phyloP scores from a whole-genome alignment of 1,284 basidiomycete genomes.

The Tetrapyrgos nigripes region DNA sequence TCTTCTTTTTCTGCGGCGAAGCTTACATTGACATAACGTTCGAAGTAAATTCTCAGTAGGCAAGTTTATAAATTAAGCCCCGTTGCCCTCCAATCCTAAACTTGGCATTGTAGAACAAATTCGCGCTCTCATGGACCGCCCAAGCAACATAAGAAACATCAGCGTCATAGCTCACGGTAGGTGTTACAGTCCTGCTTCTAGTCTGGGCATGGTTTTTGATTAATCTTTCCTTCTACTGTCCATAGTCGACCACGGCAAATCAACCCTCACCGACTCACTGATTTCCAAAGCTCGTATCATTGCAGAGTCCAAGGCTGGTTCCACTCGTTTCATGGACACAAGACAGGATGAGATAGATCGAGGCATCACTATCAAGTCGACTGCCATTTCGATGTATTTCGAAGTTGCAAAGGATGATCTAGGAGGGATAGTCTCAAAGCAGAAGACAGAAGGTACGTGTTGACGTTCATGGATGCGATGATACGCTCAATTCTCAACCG shows the following conservation, averaged over 20 bases:
- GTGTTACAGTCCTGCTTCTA: conserved; percentile 31
- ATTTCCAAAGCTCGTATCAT: conserved; percentile 99
- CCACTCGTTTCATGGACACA: conserved; percentile 97
- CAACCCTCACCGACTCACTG: conserved; percentile 97
- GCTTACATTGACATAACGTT: conserved; percentile 24
- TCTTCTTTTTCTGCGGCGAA: conserved; percentile 36
- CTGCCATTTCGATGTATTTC: conserved; percentile 99
- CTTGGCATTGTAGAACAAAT: conserved; percentile 74
- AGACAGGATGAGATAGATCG: conserved; percentile 99
- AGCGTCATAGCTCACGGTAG: conserved; percentile 94
- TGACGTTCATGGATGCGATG: conserved; percentile 51
- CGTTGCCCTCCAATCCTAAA: conserved; percentile 9
- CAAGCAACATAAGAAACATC: conserved; percentile 98
- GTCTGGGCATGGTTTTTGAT: conserved; percentile 13
- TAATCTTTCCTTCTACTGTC: conserved; percentile 19
- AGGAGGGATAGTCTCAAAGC: conserved; percentile 84
- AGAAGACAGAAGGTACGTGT: conserved; percentile 93
- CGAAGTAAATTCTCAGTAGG: conserved; percentile 91
- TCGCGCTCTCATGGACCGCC: conserved; percentile 87
- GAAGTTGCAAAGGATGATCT: conserved; percentile 92
- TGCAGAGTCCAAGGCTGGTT: conserved; percentile 92
- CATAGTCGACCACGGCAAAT: conserved; percentile 99
- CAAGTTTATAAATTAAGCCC: conserved; percentile 45
- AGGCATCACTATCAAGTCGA: conserved; percentile 99
- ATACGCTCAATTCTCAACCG: conserved; percentile 14